Conservation (phyloP, 495 filamentous ascomycete genomes). For the Filosporella fistucella region DNA sequence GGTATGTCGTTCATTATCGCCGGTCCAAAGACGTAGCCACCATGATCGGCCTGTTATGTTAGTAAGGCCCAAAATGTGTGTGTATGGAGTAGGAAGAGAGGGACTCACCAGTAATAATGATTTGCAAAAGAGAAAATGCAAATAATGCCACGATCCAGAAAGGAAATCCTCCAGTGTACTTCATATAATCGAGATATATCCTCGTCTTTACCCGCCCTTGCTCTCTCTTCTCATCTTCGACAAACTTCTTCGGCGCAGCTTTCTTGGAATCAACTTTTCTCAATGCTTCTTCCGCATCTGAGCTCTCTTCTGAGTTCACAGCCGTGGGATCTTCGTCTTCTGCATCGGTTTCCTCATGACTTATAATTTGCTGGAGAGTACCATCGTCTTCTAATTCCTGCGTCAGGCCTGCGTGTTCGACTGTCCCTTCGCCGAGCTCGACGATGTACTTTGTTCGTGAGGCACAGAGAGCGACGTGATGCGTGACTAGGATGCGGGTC, state of each 20-base stretch:
- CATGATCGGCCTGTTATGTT: constrained; percentile 54
- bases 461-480: constrained; percentile 71
- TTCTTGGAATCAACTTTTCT: constrained; percentile 35
- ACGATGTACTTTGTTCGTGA: constrained; percentile 67
- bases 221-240: constrained; percentile 68
- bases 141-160: constrained; percentile 56
- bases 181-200: constrained; percentile 63
- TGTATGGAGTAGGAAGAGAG: constrained; percentile 13
- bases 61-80: too few relatives aligned
- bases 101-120: constrained; percentile 41
- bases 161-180: constrained; percentile 57
- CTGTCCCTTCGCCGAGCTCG: constrained; percentile 60
- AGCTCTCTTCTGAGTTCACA: constrained; percentile 37
- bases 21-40: constrained; percentile 71
- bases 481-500: constrained; percentile 77
- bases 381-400: constrained; percentile 47
- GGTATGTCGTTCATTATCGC: constrained; percentile 30
- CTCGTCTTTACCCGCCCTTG: constrained; percentile 55
- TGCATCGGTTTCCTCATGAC: constrained; percentile 37
- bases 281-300: constrained; percentile 28
- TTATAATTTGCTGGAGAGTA: constrained; percentile 52
- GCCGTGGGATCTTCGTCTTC: constrained; percentile 40
- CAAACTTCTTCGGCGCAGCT: constrained; percentile 53
- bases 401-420: constrained; percentile 55
- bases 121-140: constrained; percentile 46